Conservation (phyloP, 805 yeast species). For the Candida silvatica region DNA sequence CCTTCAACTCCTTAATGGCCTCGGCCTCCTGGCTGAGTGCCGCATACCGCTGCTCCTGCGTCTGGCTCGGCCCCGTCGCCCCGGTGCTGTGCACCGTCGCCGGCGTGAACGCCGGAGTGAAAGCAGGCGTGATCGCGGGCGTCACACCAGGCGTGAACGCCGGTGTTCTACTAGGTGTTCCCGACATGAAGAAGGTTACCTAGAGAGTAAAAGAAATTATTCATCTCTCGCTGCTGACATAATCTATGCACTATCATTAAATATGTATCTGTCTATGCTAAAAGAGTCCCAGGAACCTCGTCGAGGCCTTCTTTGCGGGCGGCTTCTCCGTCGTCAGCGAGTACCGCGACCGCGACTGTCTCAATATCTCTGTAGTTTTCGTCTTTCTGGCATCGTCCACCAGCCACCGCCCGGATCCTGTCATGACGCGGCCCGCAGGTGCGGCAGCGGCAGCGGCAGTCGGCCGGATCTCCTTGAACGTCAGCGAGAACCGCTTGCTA, state of each 20-base stretch:
- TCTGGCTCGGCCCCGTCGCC: slow-evolving; percentile 3
- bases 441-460: neutral
- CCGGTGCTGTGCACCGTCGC: slow-evolving; percentile 4
- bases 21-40: slow-evolving; percentile 12
- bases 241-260: too few species aligned
- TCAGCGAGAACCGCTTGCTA: slow-evolving; percentile 15
- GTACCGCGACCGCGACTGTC: neutral
- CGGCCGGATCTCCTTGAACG: slow-evolving; percentile 6
- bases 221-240: neutral
- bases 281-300: neutral
- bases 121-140: slow-evolving; percentile 1
- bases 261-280: neutral
- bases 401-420: neutral
- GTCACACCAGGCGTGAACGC: neutral
- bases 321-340: too few species aligned
- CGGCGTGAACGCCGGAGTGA: neutral
- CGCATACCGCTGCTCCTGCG: slow-evolving; percentile 11
- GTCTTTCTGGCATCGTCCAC: neutral
- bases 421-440: neutral
- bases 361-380: neutral
- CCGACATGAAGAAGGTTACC: neutral
- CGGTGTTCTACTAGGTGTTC: neutral
- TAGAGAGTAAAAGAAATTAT: neutral
- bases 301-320: too few species aligned
- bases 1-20: slow-evolving; percentile 23